phyloP scores from a whole-genome alignment of 129 eudicot genomes.

The Flaveria trinervia region DNA sequence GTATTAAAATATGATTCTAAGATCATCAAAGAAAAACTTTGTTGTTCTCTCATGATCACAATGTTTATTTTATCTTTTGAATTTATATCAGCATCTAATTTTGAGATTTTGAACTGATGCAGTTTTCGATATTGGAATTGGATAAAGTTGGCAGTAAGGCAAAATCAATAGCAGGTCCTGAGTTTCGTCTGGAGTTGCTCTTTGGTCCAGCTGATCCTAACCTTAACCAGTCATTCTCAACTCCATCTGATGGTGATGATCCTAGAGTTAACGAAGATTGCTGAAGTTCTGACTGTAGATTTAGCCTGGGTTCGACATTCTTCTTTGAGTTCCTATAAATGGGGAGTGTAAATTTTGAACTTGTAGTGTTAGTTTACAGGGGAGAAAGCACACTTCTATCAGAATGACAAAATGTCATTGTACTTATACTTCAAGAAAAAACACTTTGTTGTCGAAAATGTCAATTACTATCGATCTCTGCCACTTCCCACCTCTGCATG shows the following conservation, averaged over 20 bases:
- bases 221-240: slow-evolving; percentile 20
- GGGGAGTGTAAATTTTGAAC: slow-evolving; percentile 27
- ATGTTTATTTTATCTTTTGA: background rate
- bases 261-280: slow-evolving; percentile 16
- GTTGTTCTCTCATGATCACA: no score
- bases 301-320: slow-evolving; percentile 32
- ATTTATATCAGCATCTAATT: background rate
- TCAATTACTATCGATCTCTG: no score
- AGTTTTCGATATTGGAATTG: slow-evolving; percentile 57
- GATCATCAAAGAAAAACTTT: background rate
- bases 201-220: slow-evolving; percentile 51
- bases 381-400: background rate
- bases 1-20: slow-evolving; percentile 21
- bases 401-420: background rate
- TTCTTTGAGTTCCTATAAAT: background rate
- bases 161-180: slow-evolving; percentile 61
- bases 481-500: no score
- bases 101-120: slow-evolving; percentile 11
- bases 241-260: slow-evolving; percentile 32
- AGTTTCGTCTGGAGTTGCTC: slow-evolving; percentile 66
- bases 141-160: slow-evolving; percentile 74
- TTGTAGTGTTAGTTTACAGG: slow-evolving; percentile 13
- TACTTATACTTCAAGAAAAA: background rate
- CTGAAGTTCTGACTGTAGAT: slow-evolving; percentile 22
- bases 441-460: no score